phyloP scores from a whole-genome alignment of 805 yeast species.

The Metschnikowia lunata region DNA sequence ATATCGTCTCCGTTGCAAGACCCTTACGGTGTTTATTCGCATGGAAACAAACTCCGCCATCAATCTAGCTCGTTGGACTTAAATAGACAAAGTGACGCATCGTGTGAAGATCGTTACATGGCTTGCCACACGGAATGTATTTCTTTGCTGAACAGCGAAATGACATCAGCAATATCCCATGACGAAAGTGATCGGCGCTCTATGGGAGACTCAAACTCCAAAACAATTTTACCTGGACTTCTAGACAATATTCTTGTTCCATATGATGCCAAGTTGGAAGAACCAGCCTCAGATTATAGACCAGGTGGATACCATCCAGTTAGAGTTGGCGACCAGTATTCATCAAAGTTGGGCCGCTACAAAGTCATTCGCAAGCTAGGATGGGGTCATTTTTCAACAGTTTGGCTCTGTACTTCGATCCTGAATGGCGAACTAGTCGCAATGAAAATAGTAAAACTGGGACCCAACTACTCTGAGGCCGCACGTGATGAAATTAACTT shows the following conservation, averaged over 20 bases:
- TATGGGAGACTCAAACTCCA: constrained; percentile 2
- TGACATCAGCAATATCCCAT: constrained; percentile 25
- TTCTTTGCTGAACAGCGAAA: constrained; percentile 35
- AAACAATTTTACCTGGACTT: not conserved
- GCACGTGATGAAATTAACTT: constrained; percentile 87
- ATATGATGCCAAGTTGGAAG: constrained; percentile 53
- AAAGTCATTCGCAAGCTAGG: constrained; percentile 85
- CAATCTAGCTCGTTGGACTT: constrained; percentile 3
- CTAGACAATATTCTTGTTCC: constrained; percentile 12
- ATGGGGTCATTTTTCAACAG: constrained; percentile 94
- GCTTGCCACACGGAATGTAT: constrained; percentile 35
- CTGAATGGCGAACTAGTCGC: constrained; percentile 92
- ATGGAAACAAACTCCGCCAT: constrained; percentile 1
- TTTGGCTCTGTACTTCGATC: constrained; percentile 44
- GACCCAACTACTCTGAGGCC: constrained; percentile 86
- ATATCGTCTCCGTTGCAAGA: not conserved
- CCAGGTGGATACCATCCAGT: constrained; percentile 97
- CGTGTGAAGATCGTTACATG: constrained; percentile 16
- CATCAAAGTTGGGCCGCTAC: constrained; percentile 57
- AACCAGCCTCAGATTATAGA: constrained; percentile 76
- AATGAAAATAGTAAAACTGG: constrained; percentile 88
- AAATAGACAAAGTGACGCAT: not conserved
- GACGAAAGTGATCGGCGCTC: constrained; percentile 14
- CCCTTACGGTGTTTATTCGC: not conserved
- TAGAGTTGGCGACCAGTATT: constrained; percentile 77